These are phyloP conservation scores for Esteya vermicola DNA, from an alignment of 2,329 filamentous ascomycete species.

Conservation along the genomic window DNA sequence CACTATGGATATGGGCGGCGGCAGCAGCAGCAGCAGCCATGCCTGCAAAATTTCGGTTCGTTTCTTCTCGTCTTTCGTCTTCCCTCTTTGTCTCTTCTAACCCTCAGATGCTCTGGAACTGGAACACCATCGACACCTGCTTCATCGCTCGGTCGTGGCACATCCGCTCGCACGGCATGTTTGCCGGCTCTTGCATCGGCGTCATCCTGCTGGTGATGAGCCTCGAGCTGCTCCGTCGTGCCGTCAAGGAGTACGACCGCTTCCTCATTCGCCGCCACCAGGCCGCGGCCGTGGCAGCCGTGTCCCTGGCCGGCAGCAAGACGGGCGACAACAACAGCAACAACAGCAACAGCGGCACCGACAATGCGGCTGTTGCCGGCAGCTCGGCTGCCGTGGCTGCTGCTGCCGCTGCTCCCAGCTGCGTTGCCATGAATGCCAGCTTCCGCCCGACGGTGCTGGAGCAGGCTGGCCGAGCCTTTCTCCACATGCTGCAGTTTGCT, in stretches of 20 bases:
- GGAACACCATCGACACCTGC: constrained; percentile 57
- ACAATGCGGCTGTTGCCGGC: too few relatives aligned
- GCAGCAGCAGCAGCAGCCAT: too few relatives aligned
- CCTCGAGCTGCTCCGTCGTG: constrained; percentile 59
- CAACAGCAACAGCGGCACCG: too few relatives aligned
- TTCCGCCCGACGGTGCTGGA: constrained; percentile 48
- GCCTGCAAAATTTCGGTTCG: constrained; percentile 29
- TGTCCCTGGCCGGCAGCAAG: too few relatives aligned
- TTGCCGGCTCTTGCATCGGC: constrained; percentile 69
- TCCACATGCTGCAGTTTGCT: constrained; percentile 59
- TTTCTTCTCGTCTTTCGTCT: constrained; percentile 9
- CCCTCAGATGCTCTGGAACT: constrained; percentile 58
- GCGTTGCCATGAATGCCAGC: too few relatives aligned
- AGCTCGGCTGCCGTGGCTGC: too few relatives aligned
- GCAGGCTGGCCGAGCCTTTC: constrained; percentile 48
- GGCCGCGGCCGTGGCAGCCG: not conserved
- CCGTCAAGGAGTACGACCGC: constrained; percentile 58
- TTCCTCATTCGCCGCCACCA: constrained; percentile 42
- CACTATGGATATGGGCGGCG: constrained; percentile 16
- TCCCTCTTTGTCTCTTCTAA: not conserved
- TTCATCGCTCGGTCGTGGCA: constrained; percentile 61
- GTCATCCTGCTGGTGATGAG: constrained; percentile 58
- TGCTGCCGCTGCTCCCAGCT: too few relatives aligned
- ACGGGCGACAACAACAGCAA: not conserved
- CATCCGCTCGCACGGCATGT: constrained; percentile 54